phyloP scores from a whole-genome alignment of 345 rosid species.

The Noccaea bulbosa region DNA sequence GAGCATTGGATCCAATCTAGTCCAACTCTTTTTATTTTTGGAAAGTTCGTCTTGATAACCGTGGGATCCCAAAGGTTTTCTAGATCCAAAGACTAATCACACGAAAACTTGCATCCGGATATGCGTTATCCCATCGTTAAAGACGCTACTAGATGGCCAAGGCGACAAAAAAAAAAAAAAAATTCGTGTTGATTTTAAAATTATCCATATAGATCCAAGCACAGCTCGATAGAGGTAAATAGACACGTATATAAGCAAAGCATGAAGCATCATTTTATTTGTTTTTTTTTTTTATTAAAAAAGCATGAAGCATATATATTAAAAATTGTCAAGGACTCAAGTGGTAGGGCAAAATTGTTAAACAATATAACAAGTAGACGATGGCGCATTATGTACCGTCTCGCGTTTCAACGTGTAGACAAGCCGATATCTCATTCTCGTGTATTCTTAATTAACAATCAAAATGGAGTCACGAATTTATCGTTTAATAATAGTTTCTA shows the following conservation, averaged over 20 bases:
- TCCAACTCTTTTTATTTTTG: neutral
- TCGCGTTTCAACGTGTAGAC: neutral
- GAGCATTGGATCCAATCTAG: constrained; percentile 18
- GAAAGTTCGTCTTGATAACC: neutral
- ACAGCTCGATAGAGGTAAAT: neutral
- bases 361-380: constrained; percentile 25
- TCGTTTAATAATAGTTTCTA: no score
- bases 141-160: no score
- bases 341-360: constrained; percentile 5
- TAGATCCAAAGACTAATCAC: no score
- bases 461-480: no score
- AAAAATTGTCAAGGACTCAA: constrained; percentile 22
- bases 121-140: no score
- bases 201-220: neutral
- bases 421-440: neutral
- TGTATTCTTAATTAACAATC: neutral
- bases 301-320: constrained; percentile 15
- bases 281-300: neutral
- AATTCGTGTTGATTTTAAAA: neutral
- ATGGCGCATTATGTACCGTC: neutral
- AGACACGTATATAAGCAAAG: neutral
- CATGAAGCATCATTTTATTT: neutral
- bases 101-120: no score
- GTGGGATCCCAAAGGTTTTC: no score
- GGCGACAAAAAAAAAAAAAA: no score